Conservation (phyloP, 1,284 basidiomycete genomes). For the Stereum hirsutum region DNA sequence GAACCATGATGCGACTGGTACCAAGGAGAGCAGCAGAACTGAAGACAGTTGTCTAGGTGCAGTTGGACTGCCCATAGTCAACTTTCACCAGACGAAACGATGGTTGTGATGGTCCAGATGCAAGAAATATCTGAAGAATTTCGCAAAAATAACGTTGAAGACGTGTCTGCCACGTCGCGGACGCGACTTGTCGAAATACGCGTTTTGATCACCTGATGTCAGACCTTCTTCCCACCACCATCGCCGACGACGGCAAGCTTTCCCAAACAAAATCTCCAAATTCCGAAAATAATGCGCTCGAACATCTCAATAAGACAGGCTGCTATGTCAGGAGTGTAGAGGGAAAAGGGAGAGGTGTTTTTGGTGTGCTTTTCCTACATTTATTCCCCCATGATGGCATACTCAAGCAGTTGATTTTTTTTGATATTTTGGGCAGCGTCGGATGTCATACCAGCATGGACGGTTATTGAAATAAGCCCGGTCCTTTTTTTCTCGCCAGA, state of each 20-base stretch:
- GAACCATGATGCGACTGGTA: conserved; percentile 65
- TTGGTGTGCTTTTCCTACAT: conserved; percentile 29
- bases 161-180: neutral
- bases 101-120: too few relatives aligned
- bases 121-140: too few relatives aligned
- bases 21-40: conserved; percentile 41
- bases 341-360: conserved; percentile 57
- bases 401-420: neutral
- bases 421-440: conserved; percentile 33
- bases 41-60: conserved; percentile 42
- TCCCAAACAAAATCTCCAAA: too few relatives aligned
- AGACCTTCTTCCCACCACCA: neutral
- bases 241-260: too few relatives aligned
- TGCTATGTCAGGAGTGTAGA: conserved; percentile 25
- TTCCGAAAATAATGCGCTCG: neutral
- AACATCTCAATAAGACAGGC: conserved; percentile 26
- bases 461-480: conserved; percentile 76
- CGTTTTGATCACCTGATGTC: too few relatives aligned
- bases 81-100: too few relatives aligned
- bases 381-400: too few relatives aligned
- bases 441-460: conserved; percentile 47
- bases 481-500: conserved; percentile 70
- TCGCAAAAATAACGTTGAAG: too few relatives aligned
- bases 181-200: too few relatives aligned
- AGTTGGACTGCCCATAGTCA: conserved; percentile 10